Conservation (phyloP, 2,329 filamentous ascomycete genomes). For the Knoxdaviesia proteae region DNA sequence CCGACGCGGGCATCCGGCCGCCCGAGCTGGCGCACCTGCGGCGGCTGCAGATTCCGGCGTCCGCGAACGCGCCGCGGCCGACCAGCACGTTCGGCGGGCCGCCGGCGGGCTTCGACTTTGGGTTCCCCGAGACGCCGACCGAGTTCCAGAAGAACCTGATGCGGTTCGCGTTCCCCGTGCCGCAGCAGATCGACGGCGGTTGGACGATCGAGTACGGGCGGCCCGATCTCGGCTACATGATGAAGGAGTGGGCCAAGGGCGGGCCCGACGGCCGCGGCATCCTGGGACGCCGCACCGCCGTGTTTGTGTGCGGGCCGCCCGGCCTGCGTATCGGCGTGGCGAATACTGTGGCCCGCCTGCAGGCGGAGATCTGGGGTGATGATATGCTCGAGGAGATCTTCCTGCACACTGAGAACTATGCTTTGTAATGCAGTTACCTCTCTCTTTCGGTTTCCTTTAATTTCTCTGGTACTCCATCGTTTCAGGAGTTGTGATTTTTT, state of each 20-base stretch:
- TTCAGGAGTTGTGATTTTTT: not conserved
- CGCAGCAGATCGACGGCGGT: constrained; percentile 49
- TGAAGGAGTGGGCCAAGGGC: constrained; percentile 62
- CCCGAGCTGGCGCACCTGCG: constrained; percentile 38
- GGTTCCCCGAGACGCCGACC: constrained; percentile 66
- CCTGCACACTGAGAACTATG: constrained; percentile 88
- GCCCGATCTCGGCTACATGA: constrained; percentile 70
- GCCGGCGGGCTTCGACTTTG: constrained; percentile 50
- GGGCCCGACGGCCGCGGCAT: constrained; percentile 43
- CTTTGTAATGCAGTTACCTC: constrained; percentile 31
- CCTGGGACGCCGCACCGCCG: constrained; percentile 62
- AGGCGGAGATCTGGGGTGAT: constrained; percentile 65
- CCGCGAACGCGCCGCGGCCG: constrained; percentile 17
- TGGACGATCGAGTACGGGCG: constrained; percentile 88
- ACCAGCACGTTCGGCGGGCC: constrained; percentile 34
- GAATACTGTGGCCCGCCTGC: constrained; percentile 63
- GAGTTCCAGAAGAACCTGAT: constrained; percentile 78
- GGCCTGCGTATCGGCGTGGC: constrained; percentile 74
- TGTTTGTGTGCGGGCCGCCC: constrained; percentile 83
- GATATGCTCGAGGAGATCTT: constrained; percentile 73
- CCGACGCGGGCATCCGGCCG: constrained; percentile 15
- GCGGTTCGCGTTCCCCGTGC: constrained; percentile 67
- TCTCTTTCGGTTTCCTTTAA: not conserved
- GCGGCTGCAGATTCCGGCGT: constrained; percentile 18
- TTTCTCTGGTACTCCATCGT: not conserved